Evolutionary conservation across 345 rosid genomes (phyloP), one percentile per base, ranked within the genome.

Genomic region (Zanthoxylum bungeanum): DNA sequence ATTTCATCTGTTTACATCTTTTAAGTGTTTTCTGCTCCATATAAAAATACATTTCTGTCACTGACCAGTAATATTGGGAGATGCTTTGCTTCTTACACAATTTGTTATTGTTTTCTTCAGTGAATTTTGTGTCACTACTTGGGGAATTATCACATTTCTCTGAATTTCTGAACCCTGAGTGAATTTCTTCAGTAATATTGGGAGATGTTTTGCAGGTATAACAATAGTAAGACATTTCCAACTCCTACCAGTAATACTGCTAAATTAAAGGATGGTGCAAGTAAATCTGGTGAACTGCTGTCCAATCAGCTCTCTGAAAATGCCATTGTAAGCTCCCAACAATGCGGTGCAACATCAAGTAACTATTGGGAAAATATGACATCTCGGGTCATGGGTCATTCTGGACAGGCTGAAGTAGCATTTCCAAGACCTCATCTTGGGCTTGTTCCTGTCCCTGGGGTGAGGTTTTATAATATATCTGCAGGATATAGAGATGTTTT

Each of bases 181-280:
- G 73, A 33, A n/a, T 60, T 78, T 77, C 64, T 61, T 73, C 22
- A 71, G 81, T 74, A 76, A 77, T n/a, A 56, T 56, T 7, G 28
- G 8, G 10, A 9, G 58, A 9, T 61, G n/a, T 3, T 64, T 30
- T 81, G 61, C 80, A 90, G 96, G 83, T 86, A 85, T 75, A 79
- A 70, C 49, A 82, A 68, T 31, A 70, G 80, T 46, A 80, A 80
- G 79, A 53, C 64, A 44, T 76, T 72, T 53, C 80, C 80, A 64
- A 42, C 69, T 57, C 74, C 72, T 59, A 62, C 73, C 12, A 68
- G 82, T 73, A 77, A 76, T 40, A 70, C 39, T 57, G 28, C 52
- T 3, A 83, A 66, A 36, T 70, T 78, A 56, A 87, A 73, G 70
- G 78, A 74, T 66, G 75, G 78, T 34, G 60, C 80, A 28, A 76